Base-by-base conservation (phyloP, 2,329 filamentous ascomycete species). In the Stagonosporopsis rhizophila region DNA sequence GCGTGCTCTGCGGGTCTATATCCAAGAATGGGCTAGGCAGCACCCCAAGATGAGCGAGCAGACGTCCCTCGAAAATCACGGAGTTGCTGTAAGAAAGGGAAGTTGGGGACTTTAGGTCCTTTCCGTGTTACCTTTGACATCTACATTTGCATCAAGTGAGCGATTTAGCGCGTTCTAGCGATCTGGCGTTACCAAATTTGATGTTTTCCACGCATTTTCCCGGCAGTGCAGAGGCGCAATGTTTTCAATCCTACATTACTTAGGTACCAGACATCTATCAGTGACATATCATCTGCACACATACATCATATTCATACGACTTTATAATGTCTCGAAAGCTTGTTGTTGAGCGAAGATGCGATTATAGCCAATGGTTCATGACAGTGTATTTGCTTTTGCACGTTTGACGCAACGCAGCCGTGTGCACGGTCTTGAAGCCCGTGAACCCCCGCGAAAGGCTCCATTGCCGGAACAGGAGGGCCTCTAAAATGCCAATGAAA, bases 1-100 rank as follows among this genome's bases (percentile, higher is more conserved):
- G 94, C 87, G 84, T 69, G 94, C 94, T 1, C 80, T 98, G 39
- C 89, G 88, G 69, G 72, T 87, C 37, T 98, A 98, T 74, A 90
- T 98, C 35, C 83, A 83, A 34, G 92, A 96, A 74, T 98, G 94
- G 94, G 93, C 90, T 22, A 83, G 89, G 53, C 92, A 96, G 75
- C 91, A 96, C 72, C 91, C 92, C 5, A 83, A 86, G 59, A 86
- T 95, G 75, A 64, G 65, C 15, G 69, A 65, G 17, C 73, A 67
- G 23, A 70, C 65, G 9, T 56, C 66, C 20, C 60, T 67, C 4
- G 75, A 71, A 34, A 73, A 72, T 12, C 78, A 75, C 64, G 80
- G 79, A 11, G 77, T 77, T 22, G 75, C 70, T n/a, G 79, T 77
- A 1, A 72, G 80, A 58, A 77, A 78, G 62, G 80, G 80, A 22